Base-by-base conservation (phyloP, 148 eudicot species). In the Amaranthus cruentus region DNA sequence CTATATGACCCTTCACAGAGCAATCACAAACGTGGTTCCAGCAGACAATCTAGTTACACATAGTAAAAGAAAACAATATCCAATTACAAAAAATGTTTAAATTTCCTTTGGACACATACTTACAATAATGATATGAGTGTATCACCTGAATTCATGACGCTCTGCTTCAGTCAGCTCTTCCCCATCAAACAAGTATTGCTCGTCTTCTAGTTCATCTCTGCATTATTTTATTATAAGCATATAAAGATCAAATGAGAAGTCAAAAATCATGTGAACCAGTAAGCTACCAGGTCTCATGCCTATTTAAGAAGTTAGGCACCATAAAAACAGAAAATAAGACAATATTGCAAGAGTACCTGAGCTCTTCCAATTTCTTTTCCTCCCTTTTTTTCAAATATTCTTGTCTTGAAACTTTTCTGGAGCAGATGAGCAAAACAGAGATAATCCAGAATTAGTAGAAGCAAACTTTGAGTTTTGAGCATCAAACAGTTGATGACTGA, bases 341-440 rank as follows among this genome's bases (percentile, higher is more conserved):
- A 49, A 54, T 54, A n/a, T n/a, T 75, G 55, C 42, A 61, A 50
- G 7, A 81, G 73, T 79, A 86, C 92, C 84, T 86, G 58, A 86
- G 81, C 71, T 89, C 92, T 11, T 84, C 84, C 52, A 88, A 60
- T 70, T 88, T 89, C 84, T 86, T 86, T 48, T 83, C 81, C 86
- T 84, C 96, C 85, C 97, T 88, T 81, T 87, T 92, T 86, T 87
- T 88, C 77, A 92, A 81, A 79, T 92, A 92, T 55, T 84, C 92
- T 74, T 85, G 88, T 75, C 97, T 87, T 42, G 91, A 89, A 75
- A 75, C 76, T 74, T 80, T 84, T 70, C 96, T 91, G 88, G 73
- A 83, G 53, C 51, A 80, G 12, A 68, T 21, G 51, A 63, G 6
- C 14, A 69, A 66, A 42, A 56, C 13, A 28, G 56, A 72, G 14